Percentiles rank a stretch among this genome's conserved stretches.
These are phyloP conservation scores for Alternaria panax DNA, from an alignment of 2,329 filamentous ascomycete species.

Conservation along the genomic window DNA sequence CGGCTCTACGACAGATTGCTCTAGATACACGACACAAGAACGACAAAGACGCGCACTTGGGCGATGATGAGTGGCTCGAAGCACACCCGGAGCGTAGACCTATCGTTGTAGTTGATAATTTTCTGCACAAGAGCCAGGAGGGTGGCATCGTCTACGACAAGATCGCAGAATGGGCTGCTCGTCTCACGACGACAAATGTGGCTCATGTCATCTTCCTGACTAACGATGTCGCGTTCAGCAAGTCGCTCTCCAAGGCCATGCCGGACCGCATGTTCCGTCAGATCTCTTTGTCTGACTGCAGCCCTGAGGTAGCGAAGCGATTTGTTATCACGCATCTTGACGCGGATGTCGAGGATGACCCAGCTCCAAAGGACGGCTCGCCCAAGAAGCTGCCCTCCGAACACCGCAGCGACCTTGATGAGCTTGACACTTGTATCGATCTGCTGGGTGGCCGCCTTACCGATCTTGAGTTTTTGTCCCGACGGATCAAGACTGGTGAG, in stretches of 20 bases:
- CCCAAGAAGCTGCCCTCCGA: constrained; percentile 57
- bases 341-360: constrained; percentile 54
- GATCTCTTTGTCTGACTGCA: constrained; percentile 84
- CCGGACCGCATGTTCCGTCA: constrained; percentile 91
- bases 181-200: constrained; percentile 83
- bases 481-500: constrained; percentile 86
- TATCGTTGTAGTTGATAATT: constrained; percentile 91
- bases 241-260: constrained; percentile 83
- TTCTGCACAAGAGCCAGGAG: constrained; percentile 74
- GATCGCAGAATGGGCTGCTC: constrained; percentile 82
- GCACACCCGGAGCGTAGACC: constrained; percentile 84
- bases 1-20: constrained; percentile 79
- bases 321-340: constrained; percentile 87
- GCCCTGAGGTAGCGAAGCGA: constrained; percentile 81
- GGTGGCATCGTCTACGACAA: constrained; percentile 59
- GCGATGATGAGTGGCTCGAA: constrained; percentile 87
- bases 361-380: constrained; percentile 47
- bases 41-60: constrained; percentile 75
- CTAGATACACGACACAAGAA: constrained; percentile 72
- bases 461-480: constrained; percentile 92
- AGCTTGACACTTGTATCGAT: constrained; percentile 82
- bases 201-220: constrained; percentile 96
- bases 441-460: constrained; percentile 90
- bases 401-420: constrained; percentile 64
- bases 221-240: constrained; percentile 85